Conservation (phyloP, 495 filamentous ascomycete species). For the Polyplosphaeria fusca region DNA sequence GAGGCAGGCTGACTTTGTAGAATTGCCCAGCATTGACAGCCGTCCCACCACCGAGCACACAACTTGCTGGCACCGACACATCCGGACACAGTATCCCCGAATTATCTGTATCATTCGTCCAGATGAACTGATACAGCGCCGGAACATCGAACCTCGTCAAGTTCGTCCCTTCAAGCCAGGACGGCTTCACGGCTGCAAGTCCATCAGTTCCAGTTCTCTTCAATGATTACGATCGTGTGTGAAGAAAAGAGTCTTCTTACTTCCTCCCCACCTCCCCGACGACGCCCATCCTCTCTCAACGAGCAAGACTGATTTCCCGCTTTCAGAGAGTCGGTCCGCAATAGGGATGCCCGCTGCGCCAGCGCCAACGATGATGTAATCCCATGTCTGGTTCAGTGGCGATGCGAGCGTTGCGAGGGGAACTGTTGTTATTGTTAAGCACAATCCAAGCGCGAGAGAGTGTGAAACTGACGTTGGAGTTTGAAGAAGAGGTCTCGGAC, state of each 20-base stretch:
- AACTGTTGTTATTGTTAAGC: neutral
- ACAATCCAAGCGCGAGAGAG: neutral
- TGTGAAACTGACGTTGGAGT: neutral
- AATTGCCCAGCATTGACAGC: conserved; percentile 4
- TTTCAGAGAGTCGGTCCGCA: conserved; percentile 8
- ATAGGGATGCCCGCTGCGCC: conserved; percentile 4
- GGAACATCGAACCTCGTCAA: conserved; percentile 1
- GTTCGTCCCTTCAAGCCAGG: conserved; percentile 4
- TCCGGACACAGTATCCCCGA: conserved; percentile 1
- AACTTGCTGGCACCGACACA: neutral
- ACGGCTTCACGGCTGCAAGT: neutral
- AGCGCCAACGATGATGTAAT: conserved; percentile 10
- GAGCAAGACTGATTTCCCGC: neutral
- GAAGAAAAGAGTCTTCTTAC: neutral
- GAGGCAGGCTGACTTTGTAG: neutral
- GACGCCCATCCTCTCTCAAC: conserved; percentile 6
- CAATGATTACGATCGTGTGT: neutral
- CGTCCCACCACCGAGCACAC: conserved; percentile 9
- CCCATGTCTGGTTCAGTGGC: neutral
- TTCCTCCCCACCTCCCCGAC: conserved; percentile 3
- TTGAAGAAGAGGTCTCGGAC: neutral
- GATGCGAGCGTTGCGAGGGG: neutral
- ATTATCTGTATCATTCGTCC: neutral
- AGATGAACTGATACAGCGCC: neutral
- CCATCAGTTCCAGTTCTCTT: neutral